Base-by-base conservation (phyloP, 495 filamentous ascomycete genomes). In the Filosporella fistucella region DNA sequence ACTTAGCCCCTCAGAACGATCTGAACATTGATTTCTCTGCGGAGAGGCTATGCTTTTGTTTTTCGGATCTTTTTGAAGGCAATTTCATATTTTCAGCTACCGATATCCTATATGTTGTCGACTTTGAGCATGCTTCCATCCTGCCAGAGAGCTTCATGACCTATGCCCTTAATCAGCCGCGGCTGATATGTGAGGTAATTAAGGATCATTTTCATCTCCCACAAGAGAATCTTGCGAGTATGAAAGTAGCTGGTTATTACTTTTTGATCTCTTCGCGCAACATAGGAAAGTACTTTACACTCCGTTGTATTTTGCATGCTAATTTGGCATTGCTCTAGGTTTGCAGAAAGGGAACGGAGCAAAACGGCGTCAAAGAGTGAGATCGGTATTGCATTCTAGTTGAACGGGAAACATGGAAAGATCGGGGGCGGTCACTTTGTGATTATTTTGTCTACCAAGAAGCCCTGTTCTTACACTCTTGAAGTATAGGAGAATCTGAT, bases 131-230 rank as follows among this genome's bases (percentile, higher is more conserved):
- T 33, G 42, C 28, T 10, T 18, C 28, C 28, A 34, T 45, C 12
- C 28, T 45, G n/a, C 42, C 42, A 14, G 35, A 16, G 20, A 45
- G 42, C 42, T 45, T 45, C 16, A 45, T 45, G 42, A 45, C 42
- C 8, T 35, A 45, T 29, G 42, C 42, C 16, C 42, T 45, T 16
- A 11, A 34, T 45, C 42, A 45, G 42, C 28, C 26, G 33, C 42
- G 42, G 28, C 42, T 9, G 16, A 29, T 45, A n/a, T 45, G 42
- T 16, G 13, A 5, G 32, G 32, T 16, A 14, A 35, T 35, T 14
- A 35, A 14, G 32, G 32, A 35, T 43, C 26, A 43, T 13, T 17
- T 43, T 26, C n/a, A 13, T 13, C 41, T 43, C 23, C 41, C 41
- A 43, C 41, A 43, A 29, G 21, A 17, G 21, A 43, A 43, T 24